phyloP scores from a whole-genome alignment of 345 rosid species.

The Clausena lansium region DNA sequence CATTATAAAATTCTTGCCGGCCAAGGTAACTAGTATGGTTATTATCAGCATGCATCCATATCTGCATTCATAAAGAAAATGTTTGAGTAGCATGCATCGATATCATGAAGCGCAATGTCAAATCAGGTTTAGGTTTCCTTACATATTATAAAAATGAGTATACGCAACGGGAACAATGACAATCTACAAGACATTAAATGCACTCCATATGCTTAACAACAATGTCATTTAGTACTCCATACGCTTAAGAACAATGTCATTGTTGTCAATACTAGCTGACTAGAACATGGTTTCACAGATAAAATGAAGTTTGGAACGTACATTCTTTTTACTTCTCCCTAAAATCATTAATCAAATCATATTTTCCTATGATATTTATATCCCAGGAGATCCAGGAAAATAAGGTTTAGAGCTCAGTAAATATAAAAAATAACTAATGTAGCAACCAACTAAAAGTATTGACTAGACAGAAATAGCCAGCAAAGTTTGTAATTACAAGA shows the following conservation, averaged over 20 bases:
- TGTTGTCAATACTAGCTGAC: neutral
- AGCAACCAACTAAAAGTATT: neutral
- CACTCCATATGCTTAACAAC: neutral
- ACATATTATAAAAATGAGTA: neutral
- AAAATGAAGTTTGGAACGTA: neutral
- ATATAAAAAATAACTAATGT: neutral
- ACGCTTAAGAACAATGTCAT: neutral
- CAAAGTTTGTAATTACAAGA: neutral
- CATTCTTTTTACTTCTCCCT: neutral
- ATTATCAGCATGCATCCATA: slow-evolving; percentile 90
- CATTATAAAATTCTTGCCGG: slow-evolving; percentile 77
- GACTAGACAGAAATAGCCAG: neutral
- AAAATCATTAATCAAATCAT: neutral
- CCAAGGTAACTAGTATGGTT: slow-evolving; percentile 74
- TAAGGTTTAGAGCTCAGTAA: neutral
- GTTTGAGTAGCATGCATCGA: slow-evolving; percentile 10
- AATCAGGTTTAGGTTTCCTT: neutral
- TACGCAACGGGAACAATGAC: neutral
- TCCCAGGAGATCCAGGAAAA: neutral
- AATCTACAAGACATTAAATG: neutral
- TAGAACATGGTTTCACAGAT: neutral
- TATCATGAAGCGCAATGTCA: neutral
- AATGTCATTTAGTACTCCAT: no score
- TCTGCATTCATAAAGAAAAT: slow-evolving; percentile 43
- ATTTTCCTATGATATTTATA: neutral